Evolutionary conservation across 495 filamentous ascomycete genomes (phyloP).

Genomic region (Aspergillus heteromorphus): DNA sequence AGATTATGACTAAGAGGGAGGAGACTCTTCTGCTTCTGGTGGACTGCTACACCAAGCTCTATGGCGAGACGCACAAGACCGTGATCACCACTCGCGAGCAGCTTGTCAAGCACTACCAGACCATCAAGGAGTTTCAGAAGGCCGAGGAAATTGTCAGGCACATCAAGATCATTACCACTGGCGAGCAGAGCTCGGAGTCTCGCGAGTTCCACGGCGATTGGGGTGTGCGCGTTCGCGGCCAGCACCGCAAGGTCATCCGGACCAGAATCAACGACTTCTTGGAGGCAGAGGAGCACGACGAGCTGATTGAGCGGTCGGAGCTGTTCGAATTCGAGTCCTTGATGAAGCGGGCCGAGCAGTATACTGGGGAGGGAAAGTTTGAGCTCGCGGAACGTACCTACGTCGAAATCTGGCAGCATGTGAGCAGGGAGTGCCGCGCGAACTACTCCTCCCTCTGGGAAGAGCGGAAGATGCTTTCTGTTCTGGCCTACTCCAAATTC

Average conservation of each 20-base stretch:
- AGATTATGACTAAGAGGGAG: conserved; percentile 34
- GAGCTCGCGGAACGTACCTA: conserved; percentile 29
- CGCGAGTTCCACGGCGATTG: conserved; percentile 3
- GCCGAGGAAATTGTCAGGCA: conserved; percentile 8
- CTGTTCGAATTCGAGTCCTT: conserved; percentile 10
- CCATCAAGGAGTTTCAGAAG: conserved; percentile 19
- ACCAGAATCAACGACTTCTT: conserved; percentile 13
- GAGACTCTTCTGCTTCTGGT: conserved; percentile 26
- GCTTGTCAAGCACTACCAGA: conserved; percentile 29
- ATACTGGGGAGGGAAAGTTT: conserved; percentile 20
- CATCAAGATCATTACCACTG: conserved; percentile 11
- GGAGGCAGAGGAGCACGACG: conserved; percentile 16
- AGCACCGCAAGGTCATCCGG: conserved; percentile 5
- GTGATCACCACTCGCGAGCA: conserved; percentile 25
- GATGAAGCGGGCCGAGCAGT: conserved; percentile 16
- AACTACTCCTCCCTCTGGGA: conserved; percentile 28
- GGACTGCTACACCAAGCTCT: conserved; percentile 33
- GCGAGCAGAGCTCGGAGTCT: conserved; percentile 2
- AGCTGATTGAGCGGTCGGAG: conserved; percentile 9
- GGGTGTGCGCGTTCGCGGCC: conserved; percentile 7
- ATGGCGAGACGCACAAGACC: conserved; percentile 30
- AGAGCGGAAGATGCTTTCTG: conserved; percentile 28
- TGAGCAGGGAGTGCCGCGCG: conserved; percentile 24
- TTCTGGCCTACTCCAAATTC: conserved; percentile 31
- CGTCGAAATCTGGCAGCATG: conserved; percentile 36